Conservation (phyloP, 2,329 filamentous ascomycete genomes). For the Leptoxyphium fumago region DNA sequence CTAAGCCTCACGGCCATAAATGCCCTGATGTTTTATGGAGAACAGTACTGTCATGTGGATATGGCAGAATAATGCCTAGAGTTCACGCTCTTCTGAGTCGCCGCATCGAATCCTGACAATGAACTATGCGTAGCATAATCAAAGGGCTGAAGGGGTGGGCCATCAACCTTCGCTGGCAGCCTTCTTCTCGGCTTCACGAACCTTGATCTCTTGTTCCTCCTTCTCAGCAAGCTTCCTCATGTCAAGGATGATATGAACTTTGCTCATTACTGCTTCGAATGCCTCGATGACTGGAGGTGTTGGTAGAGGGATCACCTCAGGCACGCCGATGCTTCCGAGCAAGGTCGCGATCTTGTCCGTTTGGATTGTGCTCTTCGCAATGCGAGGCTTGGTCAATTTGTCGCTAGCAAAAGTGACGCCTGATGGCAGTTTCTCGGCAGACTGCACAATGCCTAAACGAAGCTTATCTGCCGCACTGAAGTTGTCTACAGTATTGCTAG, state of each 20-base stretch:
- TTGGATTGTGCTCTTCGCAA: constrained; percentile 61
- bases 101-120: no score
- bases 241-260: constrained; percentile 56
- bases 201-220: constrained; percentile 54
- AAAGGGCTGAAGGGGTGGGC: no score
- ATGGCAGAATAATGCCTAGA: no score
- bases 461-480: constrained; percentile 63
- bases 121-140: no score
- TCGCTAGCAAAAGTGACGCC: constrained; percentile 86
- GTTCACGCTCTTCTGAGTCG: no score
- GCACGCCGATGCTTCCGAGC: constrained; percentile 57
- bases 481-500: constrained; percentile 14
- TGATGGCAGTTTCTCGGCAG: constrained; percentile 70
- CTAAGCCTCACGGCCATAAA: no score
- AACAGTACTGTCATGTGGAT: no score
- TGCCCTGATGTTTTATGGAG: no score
- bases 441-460: constrained; percentile 56
- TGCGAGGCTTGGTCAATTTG: constrained; percentile 62
- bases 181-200: constrained; percentile 27
- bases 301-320: constrained; percentile 55
- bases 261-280: constrained; percentile 56
- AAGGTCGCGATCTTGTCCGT: constrained; percentile 60
- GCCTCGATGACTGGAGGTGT: constrained; percentile 55
- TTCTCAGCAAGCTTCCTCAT: constrained; percentile 62
- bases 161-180: background rate